phyloP scores from a whole-genome alignment of 208 protist genomes.

The Crithidia fasciculata region DNA sequence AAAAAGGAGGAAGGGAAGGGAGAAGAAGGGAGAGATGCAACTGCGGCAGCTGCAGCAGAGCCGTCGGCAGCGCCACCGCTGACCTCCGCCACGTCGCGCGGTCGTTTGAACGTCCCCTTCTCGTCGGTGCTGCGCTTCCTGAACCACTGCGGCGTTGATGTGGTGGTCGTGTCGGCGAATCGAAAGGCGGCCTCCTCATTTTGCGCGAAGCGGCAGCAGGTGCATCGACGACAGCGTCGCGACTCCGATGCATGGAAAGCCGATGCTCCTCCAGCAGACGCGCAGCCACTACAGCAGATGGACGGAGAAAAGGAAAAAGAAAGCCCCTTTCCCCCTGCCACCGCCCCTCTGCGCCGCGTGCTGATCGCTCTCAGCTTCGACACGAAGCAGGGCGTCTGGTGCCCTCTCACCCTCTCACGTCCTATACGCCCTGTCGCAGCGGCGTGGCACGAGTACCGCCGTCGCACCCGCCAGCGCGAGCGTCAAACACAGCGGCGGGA shows the following conservation, averaged over 20 bases:
- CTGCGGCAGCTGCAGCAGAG: not conserved
- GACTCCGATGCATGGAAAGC: not conserved
- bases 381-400: constrained; percentile 44
- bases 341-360: constrained; percentile 27
- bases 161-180: constrained; percentile 44
- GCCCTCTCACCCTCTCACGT: constrained; percentile 40
- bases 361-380: constrained; percentile 66
- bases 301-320: not conserved
- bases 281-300: not conserved
- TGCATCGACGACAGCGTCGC: constrained; percentile 13
- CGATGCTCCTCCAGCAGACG: not conserved
- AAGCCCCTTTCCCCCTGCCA: not conserved
- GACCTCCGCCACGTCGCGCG: not conserved
- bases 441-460: constrained; percentile 19
- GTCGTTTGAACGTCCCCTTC: constrained; percentile 25
- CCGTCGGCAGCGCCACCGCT: no score
- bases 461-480: not conserved
- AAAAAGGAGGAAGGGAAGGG: not conserved
- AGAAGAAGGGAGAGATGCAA: not conserved
- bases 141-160: constrained; percentile 52
- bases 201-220: constrained; percentile 37
- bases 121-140: constrained; percentile 46
- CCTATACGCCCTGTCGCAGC: constrained; percentile 38
- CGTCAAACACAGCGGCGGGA: constrained; percentile 10
- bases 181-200: constrained; percentile 49